Percentiles rank a stretch among this genome's conserved stretches.
These are phyloP conservation scores for Pseudogymnoascus sp. DNA, from an alignment of 2,329 filamentous ascomycete species.

Conservation along the genomic window DNA sequence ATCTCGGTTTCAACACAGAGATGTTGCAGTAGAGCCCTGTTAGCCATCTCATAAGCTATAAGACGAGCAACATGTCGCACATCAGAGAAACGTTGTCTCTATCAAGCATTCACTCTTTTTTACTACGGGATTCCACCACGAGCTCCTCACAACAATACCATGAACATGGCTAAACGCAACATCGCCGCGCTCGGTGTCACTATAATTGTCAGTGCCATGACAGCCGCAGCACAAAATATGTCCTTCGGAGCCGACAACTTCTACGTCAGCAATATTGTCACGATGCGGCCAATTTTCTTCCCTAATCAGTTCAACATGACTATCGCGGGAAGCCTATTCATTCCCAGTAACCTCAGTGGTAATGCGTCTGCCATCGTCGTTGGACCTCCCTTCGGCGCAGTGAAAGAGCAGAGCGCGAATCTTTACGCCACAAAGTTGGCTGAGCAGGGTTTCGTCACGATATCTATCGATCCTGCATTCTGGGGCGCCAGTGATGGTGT, in stretches of 20 bases:
- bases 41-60: too few relatives aligned
- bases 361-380: slow-evolving; percentile 10
- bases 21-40: too few relatives aligned
- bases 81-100: too few relatives aligned
- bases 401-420: slow-evolving; percentile 11
- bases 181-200: slow-evolving; percentile 11
- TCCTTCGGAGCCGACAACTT: slow-evolving; percentile 11
- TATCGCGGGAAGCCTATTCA: slow-evolving; percentile 9
- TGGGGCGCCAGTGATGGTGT: slow-evolving; percentile 24
- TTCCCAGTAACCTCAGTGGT: slow-evolving; percentile 7
- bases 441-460: slow-evolving; percentile 23
- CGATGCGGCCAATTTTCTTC: slow-evolving; percentile 10
- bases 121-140: too few relatives aligned
- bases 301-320: slow-evolving; percentile 7
- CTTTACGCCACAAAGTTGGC: slow-evolving; percentile 15
- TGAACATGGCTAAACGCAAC: slow-evolving; percentile 4
- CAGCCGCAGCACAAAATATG: slow-evolving; percentile 10
- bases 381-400: slow-evolving; percentile 9
- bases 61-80: too few relatives aligned
- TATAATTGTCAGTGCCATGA: slow-evolving; percentile 5
- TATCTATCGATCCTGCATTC: slow-evolving; percentile 22
- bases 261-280: slow-evolving; percentile 8
- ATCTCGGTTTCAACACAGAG: too few relatives aligned
- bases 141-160: background rate
- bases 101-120: too few relatives aligned